phyloP scores from a whole-genome alignment of 2,329 filamentous ascomycete genomes.

The Chrysosporium queenslandicum region DNA sequence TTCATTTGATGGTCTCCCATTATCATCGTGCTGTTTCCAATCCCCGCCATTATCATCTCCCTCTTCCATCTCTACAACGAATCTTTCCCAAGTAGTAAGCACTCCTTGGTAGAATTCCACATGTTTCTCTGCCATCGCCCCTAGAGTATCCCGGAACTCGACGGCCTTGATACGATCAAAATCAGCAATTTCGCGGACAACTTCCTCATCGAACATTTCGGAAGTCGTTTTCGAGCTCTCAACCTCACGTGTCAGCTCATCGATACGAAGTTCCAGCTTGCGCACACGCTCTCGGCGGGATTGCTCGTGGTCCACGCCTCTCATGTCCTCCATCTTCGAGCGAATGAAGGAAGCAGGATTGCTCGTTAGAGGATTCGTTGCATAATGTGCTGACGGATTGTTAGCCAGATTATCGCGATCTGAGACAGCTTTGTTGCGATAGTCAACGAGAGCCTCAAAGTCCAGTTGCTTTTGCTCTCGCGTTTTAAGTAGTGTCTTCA shows the following conservation, averaged over 20 bases:
- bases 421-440: constrained; percentile 77
- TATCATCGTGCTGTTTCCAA: constrained; percentile 1
- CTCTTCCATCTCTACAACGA: constrained; percentile 73
- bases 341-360: constrained; percentile 81
- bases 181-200: constrained; percentile 81
- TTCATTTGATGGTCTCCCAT: constrained; percentile 6
- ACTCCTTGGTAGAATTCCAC: constrained; percentile 75
- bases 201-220: constrained; percentile 92
- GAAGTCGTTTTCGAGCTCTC: constrained; percentile 77
- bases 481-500: constrained; percentile 81
- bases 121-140: constrained; percentile 72
- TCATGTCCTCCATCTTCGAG: constrained; percentile 90
- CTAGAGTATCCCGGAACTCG: constrained; percentile 82
- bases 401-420: constrained; percentile 74
- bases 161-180: constrained; percentile 94
- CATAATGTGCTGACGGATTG: constrained; percentile 51
- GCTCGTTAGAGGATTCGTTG: constrained; percentile 40
- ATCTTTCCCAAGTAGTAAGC: constrained; percentile 76
- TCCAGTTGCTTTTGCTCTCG: constrained; percentile 97
- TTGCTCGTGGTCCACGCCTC: constrained; percentile 93
- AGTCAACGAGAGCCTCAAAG: constrained; percentile 90
- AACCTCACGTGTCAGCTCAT: constrained; percentile 80
- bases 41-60: constrained; percentile 14
- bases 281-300: constrained; percentile 74
- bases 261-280: constrained; percentile 84